Base-by-base conservation (phyloP, 192 early-diverging fungal genomes). In the Thamnidium elegans region DNA sequence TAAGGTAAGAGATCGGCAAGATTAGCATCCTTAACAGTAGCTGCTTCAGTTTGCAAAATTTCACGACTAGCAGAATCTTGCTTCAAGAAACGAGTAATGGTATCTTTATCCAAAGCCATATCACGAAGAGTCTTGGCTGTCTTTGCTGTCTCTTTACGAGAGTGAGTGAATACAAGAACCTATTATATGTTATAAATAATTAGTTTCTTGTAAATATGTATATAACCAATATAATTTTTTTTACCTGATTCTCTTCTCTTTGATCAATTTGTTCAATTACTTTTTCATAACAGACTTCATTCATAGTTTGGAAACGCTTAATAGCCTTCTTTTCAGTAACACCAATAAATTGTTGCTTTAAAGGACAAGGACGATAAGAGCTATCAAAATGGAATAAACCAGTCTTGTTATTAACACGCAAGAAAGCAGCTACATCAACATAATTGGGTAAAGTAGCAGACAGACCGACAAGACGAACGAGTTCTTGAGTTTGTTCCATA, bases 301-400 rank as follows among this genome's bases (percentile, higher is more conserved):
- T 97, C 95, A 97, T 97, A 39, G 94, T 84, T 78, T 94, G 88
- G 72, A 93, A 88, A 21, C 94, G 85, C 72, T 91, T 92, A 55
- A 97, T 87, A 7, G 91, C 91, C 68, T 98, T 98, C 79, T 97
- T 97, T 68, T 98, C 95, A 0, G 94, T 97, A 52, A 98, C 88
- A 30, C 97, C 97, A 63, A 99, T 91, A 75, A 96, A 96, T 70
- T 95, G 90, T 73, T 94, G 94, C 80, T 95, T 89, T 60, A 99
- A 81, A 8, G 97, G 97, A 68, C 93, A 96, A 19, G 97, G 97
- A 52, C 97, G 87, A 81, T 79, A 98, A 23, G 86, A 81, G 46
- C 87, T 88, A 78, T 98, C 95, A 76, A 99, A 99, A 79, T 88
- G 87, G 81, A 96, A 98, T 59, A 99, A 79, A 1, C 92, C 94